Conservation (phyloP, 139 green algal genomes). For the Closterium sp. region DNA sequence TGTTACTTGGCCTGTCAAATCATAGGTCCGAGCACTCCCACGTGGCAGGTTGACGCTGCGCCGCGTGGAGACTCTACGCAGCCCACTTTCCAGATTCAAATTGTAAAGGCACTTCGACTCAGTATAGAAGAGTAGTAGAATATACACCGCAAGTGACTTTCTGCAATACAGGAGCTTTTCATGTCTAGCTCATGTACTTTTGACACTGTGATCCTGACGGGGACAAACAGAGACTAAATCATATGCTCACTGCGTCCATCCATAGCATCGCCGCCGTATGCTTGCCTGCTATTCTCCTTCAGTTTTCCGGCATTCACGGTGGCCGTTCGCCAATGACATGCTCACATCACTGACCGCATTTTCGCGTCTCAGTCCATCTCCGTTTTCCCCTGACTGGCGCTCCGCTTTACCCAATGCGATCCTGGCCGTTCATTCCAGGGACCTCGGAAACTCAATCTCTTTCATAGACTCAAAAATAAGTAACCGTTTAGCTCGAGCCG, state of each 20-base stretch:
- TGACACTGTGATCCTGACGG: too few species aligned
- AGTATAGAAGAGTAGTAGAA: too few species aligned
- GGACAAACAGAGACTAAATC: too few species aligned
- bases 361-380: neutral
- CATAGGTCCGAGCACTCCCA: neutral
- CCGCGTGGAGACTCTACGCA: neutral
- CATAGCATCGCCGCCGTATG: neutral
- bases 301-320: neutral
- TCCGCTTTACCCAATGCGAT: neutral
- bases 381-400: neutral
- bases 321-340: neutral
- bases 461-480: neutral
- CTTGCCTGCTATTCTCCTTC: neutral
- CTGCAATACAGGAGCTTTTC: too few species aligned
- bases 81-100: too few species aligned
- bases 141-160: too few species aligned
- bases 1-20: neutral
- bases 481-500: too few species aligned
- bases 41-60: neutral
- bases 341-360: neutral
- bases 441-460: neutral
- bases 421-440: neutral
- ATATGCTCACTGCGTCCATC: too few species aligned
- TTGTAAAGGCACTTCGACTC: too few species aligned
- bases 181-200: too few species aligned